Percentiles rank a stretch among this genome's conserved stretches.
These are phyloP conservation scores for Hydrangea macrophylla DNA, from an alignment of 148 eudicot genomes.

Conservation along the genomic window DNA sequence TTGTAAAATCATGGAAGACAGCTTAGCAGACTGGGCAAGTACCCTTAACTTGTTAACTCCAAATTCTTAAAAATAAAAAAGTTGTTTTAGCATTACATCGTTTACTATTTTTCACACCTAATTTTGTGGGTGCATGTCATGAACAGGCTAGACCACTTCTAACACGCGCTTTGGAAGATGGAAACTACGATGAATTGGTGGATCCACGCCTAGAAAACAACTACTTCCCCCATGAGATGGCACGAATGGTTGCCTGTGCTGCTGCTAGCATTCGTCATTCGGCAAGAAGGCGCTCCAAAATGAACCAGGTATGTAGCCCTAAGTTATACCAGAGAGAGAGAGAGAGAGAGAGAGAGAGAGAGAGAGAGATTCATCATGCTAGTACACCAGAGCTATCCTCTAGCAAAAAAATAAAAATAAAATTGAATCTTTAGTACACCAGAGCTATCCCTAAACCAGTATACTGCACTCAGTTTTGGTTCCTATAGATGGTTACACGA, in stretches of 20 bases:
- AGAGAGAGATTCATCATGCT: not conserved
- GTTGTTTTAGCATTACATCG: not conserved
- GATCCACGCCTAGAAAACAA: conserved; percentile 50
- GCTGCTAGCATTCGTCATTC: conserved; percentile 70
- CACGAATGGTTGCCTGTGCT: conserved; percentile 63
- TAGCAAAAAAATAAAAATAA: too few relatives aligned
- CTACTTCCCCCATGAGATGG: conserved; percentile 42
- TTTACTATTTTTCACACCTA: not conserved
- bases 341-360: not conserved
- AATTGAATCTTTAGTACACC: too few relatives aligned
- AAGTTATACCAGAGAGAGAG: not conserved
- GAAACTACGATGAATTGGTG: conserved; percentile 43
- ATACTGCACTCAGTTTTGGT: not conserved
- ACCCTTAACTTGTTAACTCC: not conserved
- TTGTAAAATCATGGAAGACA: conserved; percentile 63
- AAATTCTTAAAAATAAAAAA: not conserved
- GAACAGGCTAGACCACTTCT: conserved; percentile 60
- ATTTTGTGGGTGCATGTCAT: not conserved
- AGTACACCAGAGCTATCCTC: too few relatives aligned
- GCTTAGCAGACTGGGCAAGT: conserved; percentile 81
- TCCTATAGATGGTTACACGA: not conserved
- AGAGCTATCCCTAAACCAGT: too few relatives aligned
- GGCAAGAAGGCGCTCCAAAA: conserved; percentile 56
- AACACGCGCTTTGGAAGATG: conserved; percentile 41
- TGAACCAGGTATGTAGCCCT: conserved; percentile 54